These are phyloP conservation scores for Sindora glabra DNA, from an alignment of 306 rosid species.

Conservation along the genomic window DNA sequence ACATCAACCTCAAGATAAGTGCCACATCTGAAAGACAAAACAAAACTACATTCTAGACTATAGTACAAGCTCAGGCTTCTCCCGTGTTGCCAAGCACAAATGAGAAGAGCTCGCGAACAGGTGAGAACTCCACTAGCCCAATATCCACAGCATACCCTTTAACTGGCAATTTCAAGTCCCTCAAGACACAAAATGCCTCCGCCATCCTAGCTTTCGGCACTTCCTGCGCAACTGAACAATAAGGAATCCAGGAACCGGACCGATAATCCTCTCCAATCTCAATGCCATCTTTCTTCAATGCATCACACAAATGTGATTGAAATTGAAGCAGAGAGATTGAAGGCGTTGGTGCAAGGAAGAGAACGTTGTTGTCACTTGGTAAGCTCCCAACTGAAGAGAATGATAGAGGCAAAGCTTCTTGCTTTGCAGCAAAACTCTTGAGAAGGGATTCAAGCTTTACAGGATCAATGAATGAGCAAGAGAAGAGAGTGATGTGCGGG, in stretches of 20 bases:
- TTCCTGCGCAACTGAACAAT: conserved; percentile 69
- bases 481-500: conserved; percentile 93
- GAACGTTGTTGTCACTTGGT: conserved; percentile 49
- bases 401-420: conserved; percentile 61
- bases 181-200: conserved; percentile 64
- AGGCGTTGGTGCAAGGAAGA: conserved; percentile 78
- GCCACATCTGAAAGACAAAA: neutral
- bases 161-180: conserved; percentile 86
- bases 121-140: conserved; percentile 77
- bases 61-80: conserved; percentile 33
- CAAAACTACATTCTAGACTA: conserved; percentile 6
- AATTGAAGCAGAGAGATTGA: conserved; percentile 67
- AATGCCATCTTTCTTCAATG: conserved; percentile 60
- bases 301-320: conserved; percentile 67
- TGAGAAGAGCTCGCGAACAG: conserved; percentile 77
- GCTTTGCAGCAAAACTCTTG: conserved; percentile 46
- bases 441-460: conserved; percentile 45
- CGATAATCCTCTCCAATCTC: conserved; percentile 55
- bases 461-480: conserved; percentile 50
- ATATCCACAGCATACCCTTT: conserved; percentile 72
- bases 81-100: conserved; percentile 62
- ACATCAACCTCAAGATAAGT: conserved; percentile 9
- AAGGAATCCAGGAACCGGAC: conserved; percentile 65
- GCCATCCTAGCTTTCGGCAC: conserved; percentile 64
- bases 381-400: conserved; percentile 67